Evolutionary conservation across 2,329 filamentous ascomycete genomes (phyloP).

Genomic region (Aspergillus ustus): DNA sequence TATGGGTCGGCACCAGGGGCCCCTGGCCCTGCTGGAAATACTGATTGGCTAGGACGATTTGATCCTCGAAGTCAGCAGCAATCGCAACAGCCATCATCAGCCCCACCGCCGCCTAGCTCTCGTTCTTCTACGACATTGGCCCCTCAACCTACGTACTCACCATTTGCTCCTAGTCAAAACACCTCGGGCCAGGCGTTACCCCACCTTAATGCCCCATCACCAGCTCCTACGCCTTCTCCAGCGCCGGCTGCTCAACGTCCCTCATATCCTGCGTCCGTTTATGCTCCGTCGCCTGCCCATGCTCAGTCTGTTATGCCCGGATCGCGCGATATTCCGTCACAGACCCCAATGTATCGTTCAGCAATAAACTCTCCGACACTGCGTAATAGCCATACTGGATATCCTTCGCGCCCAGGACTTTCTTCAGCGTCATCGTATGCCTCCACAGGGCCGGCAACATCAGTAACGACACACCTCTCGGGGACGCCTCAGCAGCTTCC

Average conservation of each 20-base stretch:
- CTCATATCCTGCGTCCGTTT: slow-evolving; percentile 34
- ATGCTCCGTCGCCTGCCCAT: slow-evolving; percentile 36
- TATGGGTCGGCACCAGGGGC: slow-evolving; percentile 34
- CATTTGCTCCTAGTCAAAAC: slow-evolving; percentile 33
- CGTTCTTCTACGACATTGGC: slow-evolving; percentile 29
- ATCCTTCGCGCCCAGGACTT: slow-evolving; percentile 37
- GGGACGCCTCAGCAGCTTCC: slow-evolving; percentile 31
- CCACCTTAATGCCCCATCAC: slow-evolving; percentile 37
- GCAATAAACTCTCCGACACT: slow-evolving; percentile 37
- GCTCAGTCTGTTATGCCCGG: slow-evolving; percentile 26
- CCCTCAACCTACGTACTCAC: slow-evolving; percentile 35
- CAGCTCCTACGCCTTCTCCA: slow-evolving; percentile 40
- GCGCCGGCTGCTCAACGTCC: slow-evolving; percentile 35
- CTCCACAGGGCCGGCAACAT: slow-evolving; percentile 31
- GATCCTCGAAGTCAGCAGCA: slow-evolving; percentile 45
- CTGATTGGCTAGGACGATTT: slow-evolving; percentile 50
- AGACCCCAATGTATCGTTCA: slow-evolving; percentile 30
- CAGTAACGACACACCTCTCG: slow-evolving; percentile 30
- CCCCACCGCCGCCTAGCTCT: slow-evolving; percentile 28
- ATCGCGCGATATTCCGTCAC: slow-evolving; percentile 37
- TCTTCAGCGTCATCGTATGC: slow-evolving; percentile 32
- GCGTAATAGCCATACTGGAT: slow-evolving; percentile 34
- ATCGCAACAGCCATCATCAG: slow-evolving; percentile 28
- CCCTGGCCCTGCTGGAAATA: slow-evolving; percentile 35
- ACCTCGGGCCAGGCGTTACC: slow-evolving; percentile 30